Evolutionary conservation across 352 stramenopile species (phyloP).

Genomic region (Globisporangium okanoganense): DNA sequence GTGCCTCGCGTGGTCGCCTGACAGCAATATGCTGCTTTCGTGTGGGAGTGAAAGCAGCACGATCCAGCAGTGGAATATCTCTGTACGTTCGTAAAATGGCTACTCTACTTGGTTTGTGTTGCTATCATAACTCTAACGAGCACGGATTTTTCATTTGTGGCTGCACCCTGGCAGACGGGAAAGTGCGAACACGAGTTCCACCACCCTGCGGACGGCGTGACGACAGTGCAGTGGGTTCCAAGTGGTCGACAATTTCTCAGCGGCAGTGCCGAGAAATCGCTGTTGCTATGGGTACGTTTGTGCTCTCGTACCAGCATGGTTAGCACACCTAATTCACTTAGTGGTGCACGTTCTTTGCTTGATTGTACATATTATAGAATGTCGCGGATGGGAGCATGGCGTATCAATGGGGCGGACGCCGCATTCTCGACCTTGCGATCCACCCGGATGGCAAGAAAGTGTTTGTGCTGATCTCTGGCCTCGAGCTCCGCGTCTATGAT

Average conservation of each 20-base stretch:
- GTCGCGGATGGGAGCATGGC: conserved; percentile 37
- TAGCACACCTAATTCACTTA: not conserved
- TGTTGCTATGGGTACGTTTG: conserved; percentile 66
- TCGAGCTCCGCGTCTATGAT: conserved; percentile 64
- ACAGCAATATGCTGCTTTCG: conserved; percentile 51
- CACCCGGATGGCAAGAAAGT: conserved; percentile 46
- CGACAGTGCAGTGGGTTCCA: conserved; percentile 51
- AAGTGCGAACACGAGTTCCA: conserved; percentile 46
- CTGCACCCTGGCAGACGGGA: conserved; percentile 31
- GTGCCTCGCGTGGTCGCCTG: conserved; percentile 64
- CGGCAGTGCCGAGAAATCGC: conserved; percentile 66
- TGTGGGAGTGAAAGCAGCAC: conserved; percentile 45
- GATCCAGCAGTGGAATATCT: conserved; percentile 65
- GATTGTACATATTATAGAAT: conserved; percentile 27
- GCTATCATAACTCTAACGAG: not conserved
- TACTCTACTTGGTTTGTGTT: not conserved
- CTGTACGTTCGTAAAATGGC: conserved; percentile 28
- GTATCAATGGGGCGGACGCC: conserved; percentile 69
- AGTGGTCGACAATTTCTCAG: conserved; percentile 60
- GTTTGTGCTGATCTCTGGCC: conserved; percentile 52
- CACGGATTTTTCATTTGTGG: not conserved
- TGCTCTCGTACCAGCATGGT: not conserved
- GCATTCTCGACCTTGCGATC: conserved; percentile 56
- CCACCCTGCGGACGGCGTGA: conserved; percentile 48
- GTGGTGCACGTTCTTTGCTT: not conserved